Evolutionary conservation across 2,329 filamentous ascomycete genomes (phyloP).

Genomic region (Diaporthe citri): DNA sequence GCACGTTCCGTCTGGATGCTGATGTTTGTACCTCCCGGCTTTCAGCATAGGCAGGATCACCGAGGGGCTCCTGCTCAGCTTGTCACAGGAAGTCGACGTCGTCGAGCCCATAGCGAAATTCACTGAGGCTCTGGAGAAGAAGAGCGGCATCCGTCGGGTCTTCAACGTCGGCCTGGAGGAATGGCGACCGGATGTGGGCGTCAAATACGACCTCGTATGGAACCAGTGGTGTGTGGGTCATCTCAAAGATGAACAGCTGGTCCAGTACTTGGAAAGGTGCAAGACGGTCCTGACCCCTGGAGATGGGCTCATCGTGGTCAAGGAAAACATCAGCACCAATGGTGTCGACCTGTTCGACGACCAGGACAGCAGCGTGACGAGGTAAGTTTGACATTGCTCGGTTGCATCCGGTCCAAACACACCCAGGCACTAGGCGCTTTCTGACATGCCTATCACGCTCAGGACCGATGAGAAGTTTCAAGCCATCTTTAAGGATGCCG

Average conservation of each 20-base stretch:
- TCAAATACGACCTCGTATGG: constrained; percentile 85
- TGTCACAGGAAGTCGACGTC: constrained; percentile 81
- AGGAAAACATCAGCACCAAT: constrained; percentile 79
- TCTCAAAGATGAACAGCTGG: constrained; percentile 79
- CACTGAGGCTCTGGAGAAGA: constrained; percentile 70
- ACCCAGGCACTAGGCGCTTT: neutral
- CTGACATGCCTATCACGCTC: constrained; percentile 34
- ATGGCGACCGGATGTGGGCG: constrained; percentile 66
- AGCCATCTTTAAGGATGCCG: constrained; percentile 76
- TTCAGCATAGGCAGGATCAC: constrained; percentile 85
- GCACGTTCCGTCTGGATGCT: neutral
- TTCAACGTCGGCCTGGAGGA: constrained; percentile 81
- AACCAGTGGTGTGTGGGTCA: constrained; percentile 92
- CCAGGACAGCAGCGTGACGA: constrained; percentile 81
- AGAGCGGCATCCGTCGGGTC: constrained; percentile 71
- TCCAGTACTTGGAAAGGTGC: constrained; percentile 75
- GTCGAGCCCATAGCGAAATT: constrained; percentile 90
- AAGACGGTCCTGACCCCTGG: constrained; percentile 53
- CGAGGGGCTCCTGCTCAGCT: constrained; percentile 77
- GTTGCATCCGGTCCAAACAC: constrained; percentile 9
- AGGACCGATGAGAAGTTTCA: constrained; percentile 81
- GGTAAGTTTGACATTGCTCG: constrained; percentile 53
- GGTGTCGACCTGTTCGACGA: constrained; percentile 79
- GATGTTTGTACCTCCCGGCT: neutral
- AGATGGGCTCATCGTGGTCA: constrained; percentile 75